phyloP scores from a whole-genome alignment of 2,329 filamentous ascomycete species.

The Beauveria australis region DNA sequence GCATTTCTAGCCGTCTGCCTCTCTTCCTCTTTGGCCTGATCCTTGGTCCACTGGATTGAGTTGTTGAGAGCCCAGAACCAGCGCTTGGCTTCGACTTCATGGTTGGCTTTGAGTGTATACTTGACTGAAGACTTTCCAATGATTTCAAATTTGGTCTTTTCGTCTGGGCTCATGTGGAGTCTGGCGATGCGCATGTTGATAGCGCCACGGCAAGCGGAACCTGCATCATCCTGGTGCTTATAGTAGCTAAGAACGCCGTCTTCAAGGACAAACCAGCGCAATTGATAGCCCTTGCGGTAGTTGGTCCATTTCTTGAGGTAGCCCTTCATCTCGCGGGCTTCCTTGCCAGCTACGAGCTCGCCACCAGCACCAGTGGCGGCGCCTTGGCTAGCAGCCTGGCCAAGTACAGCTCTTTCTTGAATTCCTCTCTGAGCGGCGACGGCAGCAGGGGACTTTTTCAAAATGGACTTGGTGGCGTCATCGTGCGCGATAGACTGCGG shows the following conservation, averaged over 20 bases:
- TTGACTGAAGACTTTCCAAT: conserved; percentile 97
- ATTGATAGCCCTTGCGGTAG: conserved; percentile 92
- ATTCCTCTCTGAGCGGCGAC: conserved; percentile 91
- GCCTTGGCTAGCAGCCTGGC: conserved; percentile 55
- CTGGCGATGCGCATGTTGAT: conserved; percentile 98
- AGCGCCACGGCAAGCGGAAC: conserved; percentile 89
- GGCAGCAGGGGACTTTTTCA: conserved; percentile 91
- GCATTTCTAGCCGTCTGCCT: conserved; percentile 65
- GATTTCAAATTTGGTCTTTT: conserved; percentile 97
- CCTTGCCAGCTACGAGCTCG: conserved; percentile 64
- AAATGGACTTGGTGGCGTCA: conserved; percentile 75
- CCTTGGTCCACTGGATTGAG: conserved; percentile 96
- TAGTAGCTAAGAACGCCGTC: conserved; percentile 98
- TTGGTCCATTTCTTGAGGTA: conserved; percentile 99
- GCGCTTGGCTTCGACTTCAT: conserved; percentile 93
- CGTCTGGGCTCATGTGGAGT: conserved; percentile 91
- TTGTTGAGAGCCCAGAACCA: conserved; percentile 99
- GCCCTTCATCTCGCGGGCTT: conserved; percentile 94
- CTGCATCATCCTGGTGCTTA: conserved; percentile 96
- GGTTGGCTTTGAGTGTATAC: conserved; percentile 95
- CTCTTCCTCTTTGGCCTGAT: conserved; percentile 88
- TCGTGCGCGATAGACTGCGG: conserved; percentile 96
- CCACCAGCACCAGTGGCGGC: conserved; percentile 43
- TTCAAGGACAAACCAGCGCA: conserved; percentile 96
- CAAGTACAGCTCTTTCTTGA: conserved; percentile 93